Evolutionary conservation across 805 yeast genomes (phyloP).

Genomic region (Suhomyces prunicola): DNA sequence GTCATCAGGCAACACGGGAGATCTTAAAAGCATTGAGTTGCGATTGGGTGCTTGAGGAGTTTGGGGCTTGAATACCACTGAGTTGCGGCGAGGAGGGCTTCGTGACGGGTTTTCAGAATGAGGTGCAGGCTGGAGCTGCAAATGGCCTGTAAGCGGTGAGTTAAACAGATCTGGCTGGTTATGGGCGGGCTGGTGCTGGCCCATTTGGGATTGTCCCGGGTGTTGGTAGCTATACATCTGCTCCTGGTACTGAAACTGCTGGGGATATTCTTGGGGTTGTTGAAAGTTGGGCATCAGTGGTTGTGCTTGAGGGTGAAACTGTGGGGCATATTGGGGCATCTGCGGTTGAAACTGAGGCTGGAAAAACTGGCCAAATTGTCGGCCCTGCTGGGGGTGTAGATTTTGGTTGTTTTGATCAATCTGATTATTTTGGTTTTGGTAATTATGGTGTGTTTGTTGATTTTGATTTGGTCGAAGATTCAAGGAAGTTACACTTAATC

Average conservation of each 20-base stretch:
- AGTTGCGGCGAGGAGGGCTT: neutral
- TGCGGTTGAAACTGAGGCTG: neutral
- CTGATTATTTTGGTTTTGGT: neutral
- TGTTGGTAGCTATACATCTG: neutral
- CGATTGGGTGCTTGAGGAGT: neutral
- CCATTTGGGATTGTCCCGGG: neutral
- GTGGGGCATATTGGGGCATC: neutral
- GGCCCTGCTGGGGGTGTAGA: neutral
- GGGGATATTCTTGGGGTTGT: neutral
- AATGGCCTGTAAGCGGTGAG: too few species aligned
- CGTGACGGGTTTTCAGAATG: neutral
- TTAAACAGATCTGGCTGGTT: too few species aligned
- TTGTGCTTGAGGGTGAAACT: neutral
- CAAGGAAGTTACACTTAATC: neutral
- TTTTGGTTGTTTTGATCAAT: neutral
- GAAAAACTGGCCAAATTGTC: neutral
- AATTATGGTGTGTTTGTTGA: neutral
- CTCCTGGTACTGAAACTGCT: neutral
- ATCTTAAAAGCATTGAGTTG: constrained; percentile 5
- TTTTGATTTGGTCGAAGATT: neutral
- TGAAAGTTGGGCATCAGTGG: neutral
- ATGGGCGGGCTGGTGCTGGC: too few species aligned
- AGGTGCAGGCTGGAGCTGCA: neutral
- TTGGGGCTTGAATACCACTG: neutral
- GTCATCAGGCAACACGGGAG: constrained; percentile 5